Evolutionary conservation across 2,329 filamentous ascomycete species (phyloP), one percentile per base, ranked within the genome.

Genomic region (Coniochaeta sp.): DNA sequence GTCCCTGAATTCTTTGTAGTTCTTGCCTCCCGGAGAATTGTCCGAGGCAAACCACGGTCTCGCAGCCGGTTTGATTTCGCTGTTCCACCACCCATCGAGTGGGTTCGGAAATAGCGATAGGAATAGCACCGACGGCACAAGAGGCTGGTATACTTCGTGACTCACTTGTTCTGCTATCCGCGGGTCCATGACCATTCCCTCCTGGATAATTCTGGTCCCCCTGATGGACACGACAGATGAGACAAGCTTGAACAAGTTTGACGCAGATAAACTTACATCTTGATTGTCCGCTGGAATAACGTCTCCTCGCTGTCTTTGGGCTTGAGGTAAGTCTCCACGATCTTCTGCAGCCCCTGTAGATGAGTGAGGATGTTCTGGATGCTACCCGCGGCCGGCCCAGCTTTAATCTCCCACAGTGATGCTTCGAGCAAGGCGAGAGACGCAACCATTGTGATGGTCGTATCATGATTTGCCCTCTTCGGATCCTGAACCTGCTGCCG

Each of bases 351-450:
- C 22, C 62, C 60, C 17, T 47, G 52, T 0, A 60, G 52, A 47
- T 63, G 61, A 24, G 55, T 56, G 4, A 60, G 36, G 6, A 58
- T 30, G 17, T 55, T 50, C 16, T 30, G 44, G n/a, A 61, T 44
- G 12, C 58, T 52, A n/a, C 47, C 47, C 12, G 47, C 47, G 30
- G 47, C 58, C 2, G 58, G 26, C 38, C 44, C 56, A 16, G 28
- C 57, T 42, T 59, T 40, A 19, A 59, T 56, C 52, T 58, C 42
- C 55, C 32, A 54, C 44, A 60, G 60, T 47, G 64, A 55, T 70
- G 78, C 77, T 71, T 79, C 77, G 55, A 77, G 74, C 30, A 79
- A 66, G 50, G 76, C 75, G 22, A 79, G 71, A 40, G 73, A 75
- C 34, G 76, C 75, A 40, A 79, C 75, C 1, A 76, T 75, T 59